Evolutionary conservation across 495 filamentous ascomycete species (phyloP).

Genomic region (Lindgomyces ingoldianus): DNA sequence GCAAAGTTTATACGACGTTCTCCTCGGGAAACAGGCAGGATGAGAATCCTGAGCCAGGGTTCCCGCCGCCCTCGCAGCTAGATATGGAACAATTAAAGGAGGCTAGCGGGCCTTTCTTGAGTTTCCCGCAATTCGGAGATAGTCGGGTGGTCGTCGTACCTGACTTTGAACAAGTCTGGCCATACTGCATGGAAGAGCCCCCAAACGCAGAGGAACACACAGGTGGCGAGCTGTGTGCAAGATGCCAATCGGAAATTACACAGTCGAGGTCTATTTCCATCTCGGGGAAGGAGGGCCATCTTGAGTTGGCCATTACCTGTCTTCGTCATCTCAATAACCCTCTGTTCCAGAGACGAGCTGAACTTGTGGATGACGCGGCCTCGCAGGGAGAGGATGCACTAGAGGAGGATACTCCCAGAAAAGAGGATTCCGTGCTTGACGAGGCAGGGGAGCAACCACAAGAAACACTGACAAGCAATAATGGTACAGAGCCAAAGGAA

Average conservation of each 20-base stretch:
- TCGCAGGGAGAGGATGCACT: neutral
- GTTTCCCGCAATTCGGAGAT: neutral
- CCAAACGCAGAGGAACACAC: neutral
- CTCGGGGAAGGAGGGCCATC: neutral
- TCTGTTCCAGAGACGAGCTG: neutral
- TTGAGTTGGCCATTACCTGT: neutral
- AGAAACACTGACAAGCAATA: neutral
- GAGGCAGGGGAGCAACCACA: neutral
- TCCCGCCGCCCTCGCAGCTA: neutral
- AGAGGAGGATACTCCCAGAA: too few relatives aligned
- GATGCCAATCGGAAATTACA: neutral
- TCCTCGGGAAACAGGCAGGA: neutral
- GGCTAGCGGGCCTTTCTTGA: neutral
- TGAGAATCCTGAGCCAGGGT: neutral
- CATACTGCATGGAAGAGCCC: neutral
- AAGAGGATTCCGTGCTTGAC: neutral
- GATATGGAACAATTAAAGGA: neutral
- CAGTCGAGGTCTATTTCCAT: neutral
- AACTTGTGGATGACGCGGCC: neutral
- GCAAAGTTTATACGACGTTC: neutral
- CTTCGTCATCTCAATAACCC: neutral
- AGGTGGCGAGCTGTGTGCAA: neutral
- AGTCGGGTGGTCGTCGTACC: neutral
- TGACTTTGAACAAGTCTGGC: neutral
- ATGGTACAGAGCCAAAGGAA: neutral